Evolutionary conservation across 176 grass and related monocot genomes (phyloP).

Genomic region (Hsuehochloa calcarea): DNA sequence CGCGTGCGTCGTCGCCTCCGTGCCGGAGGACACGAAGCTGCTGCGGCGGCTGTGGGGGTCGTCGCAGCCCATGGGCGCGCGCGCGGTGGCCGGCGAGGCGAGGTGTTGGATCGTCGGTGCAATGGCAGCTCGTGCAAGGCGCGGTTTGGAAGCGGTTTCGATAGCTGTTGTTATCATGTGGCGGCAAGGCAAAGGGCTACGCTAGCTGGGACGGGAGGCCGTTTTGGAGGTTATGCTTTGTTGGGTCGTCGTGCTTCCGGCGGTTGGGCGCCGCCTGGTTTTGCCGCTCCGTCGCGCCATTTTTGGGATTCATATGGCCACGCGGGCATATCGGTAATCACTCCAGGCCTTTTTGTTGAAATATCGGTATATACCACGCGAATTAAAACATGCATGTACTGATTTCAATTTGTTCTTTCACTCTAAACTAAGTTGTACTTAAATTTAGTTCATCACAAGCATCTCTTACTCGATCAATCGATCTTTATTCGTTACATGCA

Average conservation of each 20-base stretch:
- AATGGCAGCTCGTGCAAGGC: conserved; percentile 9
- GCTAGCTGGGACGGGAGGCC: neutral
- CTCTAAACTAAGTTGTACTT: too few species aligned
- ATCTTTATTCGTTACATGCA: neutral
- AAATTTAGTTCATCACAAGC: neutral
- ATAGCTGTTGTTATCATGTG: conserved; percentile 32
- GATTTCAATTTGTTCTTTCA: too few species aligned
- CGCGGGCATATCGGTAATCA: neutral
- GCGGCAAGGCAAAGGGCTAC: neutral
- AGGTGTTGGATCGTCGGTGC: neutral
- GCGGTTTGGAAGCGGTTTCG: neutral
- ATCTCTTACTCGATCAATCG: neutral
- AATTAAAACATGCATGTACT: too few species aligned
- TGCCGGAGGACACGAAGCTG: conserved; percentile 12
- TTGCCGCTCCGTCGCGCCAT: neutral
- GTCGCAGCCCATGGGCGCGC: conserved; percentile 30
- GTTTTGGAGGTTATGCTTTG: conserved; percentile 40
- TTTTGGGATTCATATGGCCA: neutral
- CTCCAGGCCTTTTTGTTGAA: too few species aligned
- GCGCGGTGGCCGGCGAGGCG: neutral
- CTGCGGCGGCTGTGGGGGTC: neutral
- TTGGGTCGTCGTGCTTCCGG: conserved; percentile 6
- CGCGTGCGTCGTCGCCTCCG: neutral
- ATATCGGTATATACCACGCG: too few species aligned
- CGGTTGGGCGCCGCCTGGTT: neutral